Percentiles rank a stretch among this genome's conserved stretches.
Conservation (phyloP, 2,329 filamentous ascomycete genomes). For the Diaporthe sp. region DNA sequence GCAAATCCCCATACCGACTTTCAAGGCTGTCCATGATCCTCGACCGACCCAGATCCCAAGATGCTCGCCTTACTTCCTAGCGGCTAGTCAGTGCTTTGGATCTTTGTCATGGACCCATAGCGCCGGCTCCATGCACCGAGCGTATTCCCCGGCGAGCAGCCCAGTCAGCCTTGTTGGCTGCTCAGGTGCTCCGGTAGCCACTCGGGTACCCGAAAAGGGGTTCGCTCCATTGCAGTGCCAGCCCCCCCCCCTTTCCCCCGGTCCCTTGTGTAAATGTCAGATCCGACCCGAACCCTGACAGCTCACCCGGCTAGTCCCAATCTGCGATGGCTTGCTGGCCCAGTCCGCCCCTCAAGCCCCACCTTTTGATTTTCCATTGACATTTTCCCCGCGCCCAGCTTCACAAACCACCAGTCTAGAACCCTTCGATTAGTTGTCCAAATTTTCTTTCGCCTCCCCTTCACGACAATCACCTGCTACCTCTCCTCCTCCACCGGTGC, state of each 20-base stretch:
- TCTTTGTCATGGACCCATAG: background rate
- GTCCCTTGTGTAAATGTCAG: background rate
- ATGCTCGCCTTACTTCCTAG: conserved; percentile 16
- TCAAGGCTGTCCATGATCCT: background rate
- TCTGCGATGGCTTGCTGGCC: conserved; percentile 18
- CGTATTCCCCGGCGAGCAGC: background rate
- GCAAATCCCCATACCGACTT: background rate
- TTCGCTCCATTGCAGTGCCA: background rate
- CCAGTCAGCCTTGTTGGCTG: background rate
- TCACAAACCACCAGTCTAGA: conserved; percentile 30
- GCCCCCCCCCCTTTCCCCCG: background rate
- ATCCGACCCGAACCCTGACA: conserved; percentile 11
- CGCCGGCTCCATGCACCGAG: background rate
- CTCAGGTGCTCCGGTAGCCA: background rate
- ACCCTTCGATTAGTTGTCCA: conserved; percentile 30
- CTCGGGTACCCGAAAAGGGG: background rate
- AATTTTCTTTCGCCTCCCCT: conserved; percentile 29
- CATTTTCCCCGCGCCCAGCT: conserved; percentile 39
- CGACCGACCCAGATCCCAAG: background rate
- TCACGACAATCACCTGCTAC: conserved; percentile 30
- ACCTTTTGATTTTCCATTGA: conserved; percentile 35
- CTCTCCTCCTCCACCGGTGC: conserved; percentile 33
- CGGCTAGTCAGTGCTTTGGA: conserved; percentile 6
- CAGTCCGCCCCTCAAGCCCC: conserved; percentile 27
- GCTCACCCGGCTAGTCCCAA: conserved; percentile 22